These are phyloP conservation scores for Colletotrichum sp. DNA, from an alignment of 2,329 filamentous ascomycete genomes.

Conservation along the genomic window DNA sequence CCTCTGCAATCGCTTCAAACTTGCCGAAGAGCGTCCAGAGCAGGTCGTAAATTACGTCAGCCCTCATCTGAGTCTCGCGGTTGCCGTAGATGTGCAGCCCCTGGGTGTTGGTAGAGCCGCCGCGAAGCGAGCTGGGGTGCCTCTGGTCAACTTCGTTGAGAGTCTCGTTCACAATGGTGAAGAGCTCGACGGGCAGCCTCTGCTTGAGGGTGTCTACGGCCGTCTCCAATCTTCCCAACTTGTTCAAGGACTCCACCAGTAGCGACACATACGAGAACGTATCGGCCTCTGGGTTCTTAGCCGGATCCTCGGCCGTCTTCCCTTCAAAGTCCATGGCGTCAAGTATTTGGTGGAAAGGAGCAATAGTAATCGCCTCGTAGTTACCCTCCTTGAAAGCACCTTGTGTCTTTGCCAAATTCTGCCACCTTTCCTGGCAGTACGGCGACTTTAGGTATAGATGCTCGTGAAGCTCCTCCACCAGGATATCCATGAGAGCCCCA, in stretches of 20 bases:
- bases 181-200: conserved; percentile 90
- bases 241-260: conserved; percentile 88
- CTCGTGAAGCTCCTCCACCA: conserved; percentile 97
- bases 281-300: conserved; percentile 92
- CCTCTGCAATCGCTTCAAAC: conserved; percentile 96
- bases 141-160: conserved; percentile 93
- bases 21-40: conserved; percentile 94
- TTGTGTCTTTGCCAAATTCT: conserved; percentile 75
- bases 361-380: conserved; percentile 48
- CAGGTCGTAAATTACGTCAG: conserved; percentile 88
- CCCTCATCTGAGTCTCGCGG: conserved; percentile 77
- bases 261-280: conserved; percentile 93
- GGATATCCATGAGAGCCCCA: conserved; percentile 86
- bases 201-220: conserved; percentile 93
- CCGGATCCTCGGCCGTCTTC: conserved; percentile 80
- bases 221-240: conserved; percentile 82
- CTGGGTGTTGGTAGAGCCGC: conserved; percentile 56
- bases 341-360: conserved; percentile 64
- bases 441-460: conserved; percentile 97
- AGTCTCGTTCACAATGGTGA: conserved; percentile 91
- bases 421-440: conserved; percentile 97
- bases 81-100: conserved; percentile 68
- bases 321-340: conserved; percentile 66
- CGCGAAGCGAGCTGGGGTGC: conserved; percentile 81
- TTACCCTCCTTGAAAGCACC: conserved; percentile 56